Percentiles rank a stretch among this genome's conserved stretches.
These are phyloP conservation scores for Brassica incana DNA, from an alignment of 345 rosid genomes.

Conservation along the genomic window DNA sequence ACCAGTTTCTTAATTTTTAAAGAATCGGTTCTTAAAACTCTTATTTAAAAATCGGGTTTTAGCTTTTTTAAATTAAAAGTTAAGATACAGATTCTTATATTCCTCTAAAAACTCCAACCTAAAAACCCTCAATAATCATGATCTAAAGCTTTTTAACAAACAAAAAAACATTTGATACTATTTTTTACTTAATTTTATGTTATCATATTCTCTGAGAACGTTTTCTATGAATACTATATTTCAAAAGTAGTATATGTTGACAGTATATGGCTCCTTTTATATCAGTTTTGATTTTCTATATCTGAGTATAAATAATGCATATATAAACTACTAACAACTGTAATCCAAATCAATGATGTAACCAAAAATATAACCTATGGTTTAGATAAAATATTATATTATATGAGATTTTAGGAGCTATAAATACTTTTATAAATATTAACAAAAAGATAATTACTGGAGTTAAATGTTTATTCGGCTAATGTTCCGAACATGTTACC, in stretches of 20 bases:
- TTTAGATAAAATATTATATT: not conserved
- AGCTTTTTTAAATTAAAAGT: too few species aligned
- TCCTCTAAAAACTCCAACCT: too few species aligned
- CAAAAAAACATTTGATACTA: not conserved
- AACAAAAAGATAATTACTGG: too few species aligned
- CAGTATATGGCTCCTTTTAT: not conserved
- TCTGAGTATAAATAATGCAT: not conserved
- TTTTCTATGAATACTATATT: not conserved
- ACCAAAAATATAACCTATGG: not conserved
- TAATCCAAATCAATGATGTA: not conserved
- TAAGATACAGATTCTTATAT: too few species aligned
- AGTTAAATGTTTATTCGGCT: too few species aligned
- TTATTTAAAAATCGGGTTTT: too few species aligned
- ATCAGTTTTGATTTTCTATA: not conserved
- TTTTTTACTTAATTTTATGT: not conserved
- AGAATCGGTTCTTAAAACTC: too few species aligned
- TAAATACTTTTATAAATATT: too few species aligned
- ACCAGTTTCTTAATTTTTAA: too few species aligned
- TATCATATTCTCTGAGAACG: not conserved
- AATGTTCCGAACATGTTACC: too few species aligned
- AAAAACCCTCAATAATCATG: too few species aligned
- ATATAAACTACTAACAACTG: not conserved
- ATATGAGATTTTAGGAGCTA: not conserved
- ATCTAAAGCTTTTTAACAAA: not conserved
- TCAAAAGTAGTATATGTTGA: slow-evolving; percentile 1